Conservation (phyloP, 2,329 filamentous ascomycete species). For the Berkeleyomyces basicola region DNA sequence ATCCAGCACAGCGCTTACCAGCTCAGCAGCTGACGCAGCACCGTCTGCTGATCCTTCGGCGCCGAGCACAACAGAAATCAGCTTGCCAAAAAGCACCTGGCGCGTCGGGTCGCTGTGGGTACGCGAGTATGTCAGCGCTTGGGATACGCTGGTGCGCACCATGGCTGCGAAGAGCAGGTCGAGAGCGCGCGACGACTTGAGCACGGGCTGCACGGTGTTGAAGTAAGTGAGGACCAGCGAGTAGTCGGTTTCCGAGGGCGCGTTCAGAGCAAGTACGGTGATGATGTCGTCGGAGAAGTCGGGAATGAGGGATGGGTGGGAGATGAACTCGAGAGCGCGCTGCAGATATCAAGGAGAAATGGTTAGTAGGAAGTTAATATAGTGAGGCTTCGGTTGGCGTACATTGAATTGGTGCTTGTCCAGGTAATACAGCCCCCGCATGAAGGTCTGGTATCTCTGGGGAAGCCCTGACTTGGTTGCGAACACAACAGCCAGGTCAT, state of each 20-base stretch:
- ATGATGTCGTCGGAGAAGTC: slow-evolving; percentile 77
- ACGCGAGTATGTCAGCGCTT: slow-evolving; percentile 59
- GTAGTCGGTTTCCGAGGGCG: slow-evolving; percentile 44
- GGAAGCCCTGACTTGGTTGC: slow-evolving; percentile 49
- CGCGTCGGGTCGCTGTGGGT: slow-evolving; percentile 45
- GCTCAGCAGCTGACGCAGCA: slow-evolving; percentile 45
- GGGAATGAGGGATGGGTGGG: slow-evolving; percentile 61
- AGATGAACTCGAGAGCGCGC: slow-evolving; percentile 56
- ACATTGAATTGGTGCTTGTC: slow-evolving; percentile 55
- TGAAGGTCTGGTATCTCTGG: slow-evolving; percentile 60
- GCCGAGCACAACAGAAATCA: slow-evolving; percentile 43
- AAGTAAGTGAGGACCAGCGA: slow-evolving; percentile 62
- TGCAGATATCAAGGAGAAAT: slow-evolving; percentile 19
- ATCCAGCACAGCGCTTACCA: slow-evolving; percentile 58
- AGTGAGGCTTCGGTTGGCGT: slow-evolving; percentile 9
- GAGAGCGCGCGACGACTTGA: slow-evolving; percentile 46
- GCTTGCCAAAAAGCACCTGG: slow-evolving; percentile 46
- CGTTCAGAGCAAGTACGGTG: slow-evolving; percentile 45
- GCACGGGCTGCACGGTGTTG: slow-evolving; percentile 54
- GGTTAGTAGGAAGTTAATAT: not conserved
- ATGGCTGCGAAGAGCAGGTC: slow-evolving; percentile 54
- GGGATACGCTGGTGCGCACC: slow-evolving; percentile 47
- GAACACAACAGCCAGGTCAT: slow-evolving; percentile 37
- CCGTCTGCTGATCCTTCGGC: slow-evolving; percentile 23
- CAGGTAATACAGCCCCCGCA: slow-evolving; percentile 68